A percentile compares a stretch with the other conserved stretches of the same genome.
phyloP scores from a whole-genome alignment of 192 early-diverging fungal genomes.

The Umbelopsis sp. region DNA sequence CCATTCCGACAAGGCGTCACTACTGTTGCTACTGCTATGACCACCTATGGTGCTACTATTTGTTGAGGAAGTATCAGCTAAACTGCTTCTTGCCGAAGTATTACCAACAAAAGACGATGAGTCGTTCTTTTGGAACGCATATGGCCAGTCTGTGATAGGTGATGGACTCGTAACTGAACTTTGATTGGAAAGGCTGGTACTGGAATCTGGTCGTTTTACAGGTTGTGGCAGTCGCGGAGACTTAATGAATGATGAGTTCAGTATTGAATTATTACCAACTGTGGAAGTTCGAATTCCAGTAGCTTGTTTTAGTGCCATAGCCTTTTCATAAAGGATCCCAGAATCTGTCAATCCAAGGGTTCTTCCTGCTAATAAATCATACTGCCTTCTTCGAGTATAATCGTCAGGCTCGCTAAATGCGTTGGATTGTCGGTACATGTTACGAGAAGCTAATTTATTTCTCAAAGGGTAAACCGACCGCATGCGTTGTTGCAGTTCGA shows the following conservation, averaged over 20 bases:
- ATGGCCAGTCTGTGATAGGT: neutral
- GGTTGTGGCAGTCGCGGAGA: neutral
- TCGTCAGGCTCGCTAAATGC: slow-evolving; percentile 37
- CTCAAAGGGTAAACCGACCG: neutral
- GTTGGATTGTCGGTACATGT: slow-evolving; percentile 10
- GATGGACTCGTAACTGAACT: neutral
- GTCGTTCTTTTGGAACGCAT: neutral
- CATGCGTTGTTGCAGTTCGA: neutral
- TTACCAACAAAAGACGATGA: neutral
- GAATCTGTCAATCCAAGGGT: slow-evolving; percentile 24
- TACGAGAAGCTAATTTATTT: slow-evolving; percentile 9
- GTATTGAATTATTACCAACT: neutral
- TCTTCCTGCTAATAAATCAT: slow-evolving; percentile 26
- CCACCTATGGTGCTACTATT: neutral
- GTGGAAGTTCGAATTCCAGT: neutral
- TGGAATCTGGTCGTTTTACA: neutral
- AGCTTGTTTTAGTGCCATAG: slow-evolving; percentile 12
- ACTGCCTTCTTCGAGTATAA: slow-evolving; percentile 23
- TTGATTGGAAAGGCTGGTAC: neutral
- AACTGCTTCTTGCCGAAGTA: neutral
- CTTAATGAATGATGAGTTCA: neutral
- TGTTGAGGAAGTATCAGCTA: slow-evolving; percentile 3
- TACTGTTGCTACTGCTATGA: slow-evolving; percentile 10
- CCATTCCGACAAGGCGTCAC: slow-evolving; percentile 1
- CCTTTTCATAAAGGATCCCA: slow-evolving; percentile 31